Conservation (phyloP, 2,329 filamentous ascomycete genomes). For the Cladosporium sphaerospermum region DNA sequence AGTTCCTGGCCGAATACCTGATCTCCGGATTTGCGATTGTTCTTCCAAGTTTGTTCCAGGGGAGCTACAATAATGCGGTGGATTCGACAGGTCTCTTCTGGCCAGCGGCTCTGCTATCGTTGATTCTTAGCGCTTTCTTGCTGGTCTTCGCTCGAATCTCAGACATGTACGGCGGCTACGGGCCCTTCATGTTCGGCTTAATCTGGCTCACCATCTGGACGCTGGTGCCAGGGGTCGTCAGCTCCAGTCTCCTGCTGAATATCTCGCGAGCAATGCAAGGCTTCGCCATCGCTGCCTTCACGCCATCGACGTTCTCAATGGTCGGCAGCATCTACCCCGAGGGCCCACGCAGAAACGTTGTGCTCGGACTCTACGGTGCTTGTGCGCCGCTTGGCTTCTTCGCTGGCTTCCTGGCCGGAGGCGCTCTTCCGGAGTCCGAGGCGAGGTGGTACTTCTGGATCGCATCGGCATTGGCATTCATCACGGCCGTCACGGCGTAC, state of each 20-base stretch:
- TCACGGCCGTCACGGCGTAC: constrained; percentile 26
- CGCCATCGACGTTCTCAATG: constrained; percentile 30
- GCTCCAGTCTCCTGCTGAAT: constrained; percentile 23
- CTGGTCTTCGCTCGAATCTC: constrained; percentile 30
- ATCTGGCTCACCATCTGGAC: constrained; percentile 32
- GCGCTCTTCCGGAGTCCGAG: constrained; percentile 22
- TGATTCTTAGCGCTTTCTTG: constrained; percentile 29
- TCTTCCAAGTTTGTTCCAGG: constrained; percentile 24
- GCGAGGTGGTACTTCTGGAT: constrained; percentile 33
- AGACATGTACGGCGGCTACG: constrained; percentile 33
- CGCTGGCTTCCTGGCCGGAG: constrained; percentile 29
- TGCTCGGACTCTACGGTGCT: constrained; percentile 31
- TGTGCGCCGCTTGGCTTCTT: constrained; percentile 34
- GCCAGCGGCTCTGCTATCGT: constrained; percentile 30
- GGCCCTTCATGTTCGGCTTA: constrained; percentile 30
- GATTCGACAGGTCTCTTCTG: constrained; percentile 27
- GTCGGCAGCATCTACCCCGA: constrained; percentile 29
- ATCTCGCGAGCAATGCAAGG: constrained; percentile 33
- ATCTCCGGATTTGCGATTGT: constrained; percentile 33
- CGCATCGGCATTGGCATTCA: constrained; percentile 23
- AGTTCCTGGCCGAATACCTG: constrained; percentile 33
- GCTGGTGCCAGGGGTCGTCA: constrained; percentile 28
- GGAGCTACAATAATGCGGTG: constrained; percentile 8
- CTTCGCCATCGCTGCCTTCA: constrained; percentile 31
- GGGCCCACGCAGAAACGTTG: constrained; percentile 29